Percentiles rank a stretch among this genome's conserved stretches.
These are phyloP conservation scores for Lactarius quietus DNA, from an alignment of 768 basidiomycete species.

Conservation along the genomic window DNA sequence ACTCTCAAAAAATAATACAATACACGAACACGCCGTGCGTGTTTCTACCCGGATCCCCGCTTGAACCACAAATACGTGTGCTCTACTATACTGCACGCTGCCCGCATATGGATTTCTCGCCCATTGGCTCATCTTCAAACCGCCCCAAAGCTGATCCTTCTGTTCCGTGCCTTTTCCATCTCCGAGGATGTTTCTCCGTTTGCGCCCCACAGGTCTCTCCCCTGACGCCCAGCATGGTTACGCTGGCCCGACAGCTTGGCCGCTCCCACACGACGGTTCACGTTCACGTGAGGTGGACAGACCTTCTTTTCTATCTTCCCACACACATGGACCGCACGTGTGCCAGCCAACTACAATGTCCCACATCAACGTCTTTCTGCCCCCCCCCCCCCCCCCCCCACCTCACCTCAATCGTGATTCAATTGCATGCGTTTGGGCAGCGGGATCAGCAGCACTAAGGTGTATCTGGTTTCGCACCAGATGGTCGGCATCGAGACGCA, in stretches of 20 bases:
- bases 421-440: background rate
- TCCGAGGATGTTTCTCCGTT: slow-evolving; percentile 1
- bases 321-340: background rate
- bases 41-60: background rate
- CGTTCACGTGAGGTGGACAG: background rate
- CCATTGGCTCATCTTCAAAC: background rate
- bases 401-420: background rate
- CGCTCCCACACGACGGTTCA: background rate
- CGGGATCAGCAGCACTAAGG: background rate
- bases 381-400: background rate
- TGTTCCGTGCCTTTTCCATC: slow-evolving; percentile 10
- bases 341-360: background rate
- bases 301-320: background rate
- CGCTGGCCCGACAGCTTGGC: slow-evolving; percentile 4
- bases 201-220: background rate
- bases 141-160: background rate
- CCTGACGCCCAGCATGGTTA: slow-evolving; percentile 8
- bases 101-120: background rate
- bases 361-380: background rate
- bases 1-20: slow-evolving; percentile 1
- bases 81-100: background rate
- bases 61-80: background rate
- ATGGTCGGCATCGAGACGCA: background rate
- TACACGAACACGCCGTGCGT: slow-evolving; percentile 7
- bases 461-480: background rate